phyloP scores from a whole-genome alignment of 2,329 filamentous ascomycete species.

The Alternaria sp. region DNA sequence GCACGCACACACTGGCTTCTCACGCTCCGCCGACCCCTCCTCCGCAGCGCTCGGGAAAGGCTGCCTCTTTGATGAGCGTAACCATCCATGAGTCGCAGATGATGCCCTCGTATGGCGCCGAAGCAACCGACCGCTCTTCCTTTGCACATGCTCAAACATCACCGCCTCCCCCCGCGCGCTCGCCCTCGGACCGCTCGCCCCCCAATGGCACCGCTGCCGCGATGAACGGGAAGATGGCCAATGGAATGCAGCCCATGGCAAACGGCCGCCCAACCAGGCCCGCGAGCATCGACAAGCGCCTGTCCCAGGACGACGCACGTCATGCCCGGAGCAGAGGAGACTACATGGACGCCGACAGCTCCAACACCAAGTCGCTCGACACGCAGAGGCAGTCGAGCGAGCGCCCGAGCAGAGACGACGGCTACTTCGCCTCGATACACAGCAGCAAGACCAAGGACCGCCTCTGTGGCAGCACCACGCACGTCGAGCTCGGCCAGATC shows the following conservation, averaged over 20 bases:
- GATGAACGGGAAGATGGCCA: conserved; percentile 44
- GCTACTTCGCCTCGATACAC: conserved; percentile 53
- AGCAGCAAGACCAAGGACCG: conserved; percentile 44
- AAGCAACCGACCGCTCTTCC: conserved; percentile 47
- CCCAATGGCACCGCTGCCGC: conserved; percentile 37
- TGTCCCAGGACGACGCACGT: conserved; percentile 38
- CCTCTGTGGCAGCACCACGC: conserved; percentile 36
- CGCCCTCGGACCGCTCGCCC: conserved; percentile 32
- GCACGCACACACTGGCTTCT: conserved; percentile 32
- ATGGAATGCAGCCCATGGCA: conserved; percentile 43
- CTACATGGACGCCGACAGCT: conserved; percentile 25
- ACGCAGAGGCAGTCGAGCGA: conserved; percentile 35
- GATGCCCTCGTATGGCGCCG: conserved; percentile 61
- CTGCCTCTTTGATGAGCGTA: conserved; percentile 41
- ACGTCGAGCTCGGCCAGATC: conserved; percentile 47
- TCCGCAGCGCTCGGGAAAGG: conserved; percentile 33
- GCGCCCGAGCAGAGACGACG: conserved; percentile 50
- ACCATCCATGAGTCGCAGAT: conserved; percentile 46
- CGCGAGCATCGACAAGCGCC: conserved; percentile 47
- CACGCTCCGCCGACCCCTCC: conserved; percentile 33
- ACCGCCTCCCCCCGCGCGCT: conserved; percentile 36
- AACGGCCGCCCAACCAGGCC: conserved; percentile 47
- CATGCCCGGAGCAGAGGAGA: conserved; percentile 23
- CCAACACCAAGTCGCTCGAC: conserved; percentile 28
- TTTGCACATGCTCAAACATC: conserved; percentile 44